Percentiles rank a stretch among this genome's conserved stretches.
Conservation (phyloP, 441 rosid species). For the Hura crepitans region DNA sequence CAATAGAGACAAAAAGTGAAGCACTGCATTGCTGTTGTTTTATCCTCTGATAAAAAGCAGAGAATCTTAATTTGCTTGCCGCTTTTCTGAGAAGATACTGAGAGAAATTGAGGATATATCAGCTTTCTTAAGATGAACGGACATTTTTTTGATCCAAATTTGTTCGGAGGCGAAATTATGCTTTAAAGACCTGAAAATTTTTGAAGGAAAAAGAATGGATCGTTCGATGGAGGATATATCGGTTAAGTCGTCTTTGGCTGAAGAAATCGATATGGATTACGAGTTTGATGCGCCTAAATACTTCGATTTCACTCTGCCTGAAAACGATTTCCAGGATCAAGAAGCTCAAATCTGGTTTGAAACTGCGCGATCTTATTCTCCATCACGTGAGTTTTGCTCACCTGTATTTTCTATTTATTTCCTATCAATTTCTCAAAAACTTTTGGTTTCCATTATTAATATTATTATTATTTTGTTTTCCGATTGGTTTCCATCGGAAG, state of each 20-base stretch:
- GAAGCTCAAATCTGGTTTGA: slow-evolving; percentile 73
- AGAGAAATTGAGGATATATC: background rate
- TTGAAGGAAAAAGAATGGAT: slow-evolving; percentile 22
- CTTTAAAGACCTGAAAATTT: background rate
- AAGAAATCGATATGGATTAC: slow-evolving; percentile 63
- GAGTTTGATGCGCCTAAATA: slow-evolving; percentile 77
- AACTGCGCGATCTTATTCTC: slow-evolving; percentile 52
- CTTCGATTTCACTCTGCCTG: slow-evolving; percentile 63
- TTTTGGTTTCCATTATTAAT: background rate
- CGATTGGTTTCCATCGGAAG: background rate
- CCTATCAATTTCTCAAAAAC: background rate
- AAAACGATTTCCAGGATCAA: slow-evolving; percentile 47
- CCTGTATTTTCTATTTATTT: background rate
- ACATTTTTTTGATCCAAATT: background rate
- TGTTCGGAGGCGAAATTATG: background rate
- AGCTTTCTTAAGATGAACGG: background rate
- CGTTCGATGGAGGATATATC: slow-evolving; percentile 39
- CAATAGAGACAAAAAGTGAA: background rate
- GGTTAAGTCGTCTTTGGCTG: slow-evolving; percentile 37
- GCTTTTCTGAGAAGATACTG: background rate
- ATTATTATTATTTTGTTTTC: background rate
- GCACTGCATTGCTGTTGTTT: background rate
- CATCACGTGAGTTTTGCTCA: slow-evolving; percentile 61
- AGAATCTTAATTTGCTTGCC: background rate
- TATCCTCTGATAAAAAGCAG: background rate